Conservation (phyloP, 306 rosid species). For the Senna tora region DNA sequence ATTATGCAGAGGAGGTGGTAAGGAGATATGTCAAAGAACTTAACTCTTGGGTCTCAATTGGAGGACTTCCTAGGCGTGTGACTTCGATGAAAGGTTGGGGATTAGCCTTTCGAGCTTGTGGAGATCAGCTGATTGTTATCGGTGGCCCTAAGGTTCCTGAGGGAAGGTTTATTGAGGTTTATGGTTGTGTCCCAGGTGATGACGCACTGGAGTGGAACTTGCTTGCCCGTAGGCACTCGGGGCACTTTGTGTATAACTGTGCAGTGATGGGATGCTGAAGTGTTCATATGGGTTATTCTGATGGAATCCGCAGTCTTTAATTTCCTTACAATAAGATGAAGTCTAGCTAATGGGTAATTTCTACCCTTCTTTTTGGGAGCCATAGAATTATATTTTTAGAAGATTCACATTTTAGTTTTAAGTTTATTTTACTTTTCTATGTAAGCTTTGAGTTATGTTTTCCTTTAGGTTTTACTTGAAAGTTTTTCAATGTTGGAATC, state of each 20-base stretch:
- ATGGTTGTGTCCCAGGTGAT: constrained; percentile 63
- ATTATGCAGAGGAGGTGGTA: constrained; percentile 59
- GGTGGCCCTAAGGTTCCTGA: constrained; percentile 63
- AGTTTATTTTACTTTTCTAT: background rate
- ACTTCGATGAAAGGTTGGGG: constrained; percentile 77
- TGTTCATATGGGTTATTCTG: constrained; percentile 41
- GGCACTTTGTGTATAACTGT: constrained; percentile 70
- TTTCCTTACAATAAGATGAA: constrained; percentile 44
- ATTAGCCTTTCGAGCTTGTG: constrained; percentile 78
- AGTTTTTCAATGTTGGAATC: constrained; percentile 52
- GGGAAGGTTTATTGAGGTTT: constrained; percentile 56
- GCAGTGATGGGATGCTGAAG: constrained; percentile 80
- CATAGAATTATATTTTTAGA: constrained; percentile 50
- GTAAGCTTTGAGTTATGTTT: constrained; percentile 37
- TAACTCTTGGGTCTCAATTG: constrained; percentile 50
- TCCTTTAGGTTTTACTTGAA: constrained; percentile 42
- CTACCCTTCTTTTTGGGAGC: constrained; percentile 46
- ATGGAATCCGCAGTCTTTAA: constrained; percentile 43
- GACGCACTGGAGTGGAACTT: constrained; percentile 63
- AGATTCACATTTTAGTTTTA: constrained; percentile 40
- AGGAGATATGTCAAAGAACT: constrained; percentile 54
- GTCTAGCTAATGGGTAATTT: constrained; percentile 49
- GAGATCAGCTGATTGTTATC: constrained; percentile 61
- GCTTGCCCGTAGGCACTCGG: constrained; percentile 55
- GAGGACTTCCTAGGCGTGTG: constrained; percentile 65